Evolutionary conservation across 2,329 filamentous ascomycete species (phyloP).

Genomic region (Sporothrix dimorphospora): DNA sequence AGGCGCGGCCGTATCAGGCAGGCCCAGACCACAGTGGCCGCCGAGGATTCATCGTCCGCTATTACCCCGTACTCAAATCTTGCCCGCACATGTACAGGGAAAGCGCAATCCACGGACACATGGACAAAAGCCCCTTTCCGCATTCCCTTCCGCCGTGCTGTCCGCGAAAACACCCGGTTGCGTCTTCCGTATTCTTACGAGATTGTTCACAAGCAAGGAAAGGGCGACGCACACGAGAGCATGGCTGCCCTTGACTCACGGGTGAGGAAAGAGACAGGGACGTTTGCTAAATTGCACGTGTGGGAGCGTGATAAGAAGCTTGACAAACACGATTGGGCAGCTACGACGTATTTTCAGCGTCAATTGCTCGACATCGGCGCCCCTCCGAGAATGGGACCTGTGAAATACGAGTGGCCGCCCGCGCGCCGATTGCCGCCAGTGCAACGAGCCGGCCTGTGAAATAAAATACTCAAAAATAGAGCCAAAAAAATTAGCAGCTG

Average conservation of each 20-base stretch:
- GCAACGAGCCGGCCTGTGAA: neutral
- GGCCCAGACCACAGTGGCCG: neutral
- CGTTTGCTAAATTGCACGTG: slow-evolving; percentile 20
- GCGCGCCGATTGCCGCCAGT: neutral
- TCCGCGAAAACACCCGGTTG: neutral
- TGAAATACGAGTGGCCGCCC: neutral
- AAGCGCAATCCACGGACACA: slow-evolving; percentile 20
- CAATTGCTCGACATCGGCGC: slow-evolving; percentile 1
- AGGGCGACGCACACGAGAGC: neutral
- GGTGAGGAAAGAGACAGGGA: neutral
- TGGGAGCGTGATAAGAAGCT: neutral
- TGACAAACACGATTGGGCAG: neutral
- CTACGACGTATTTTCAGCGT: neutral
- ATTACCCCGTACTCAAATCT: neutral
- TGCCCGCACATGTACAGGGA: neutral
- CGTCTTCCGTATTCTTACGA: slow-evolving; percentile 18
- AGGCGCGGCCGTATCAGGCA: slow-evolving; percentile 8
- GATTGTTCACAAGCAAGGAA: slow-evolving; percentile 19
- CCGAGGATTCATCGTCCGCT: neutral
- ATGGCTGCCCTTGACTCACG: neutral
- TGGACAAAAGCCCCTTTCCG: slow-evolving; percentile 20
- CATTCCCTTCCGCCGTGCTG: slow-evolving; percentile 16
- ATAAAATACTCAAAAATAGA: neutral
- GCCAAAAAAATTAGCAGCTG: neutral
- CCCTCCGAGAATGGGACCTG: neutral